These are phyloP conservation scores for Hypoxylon sp. DNA, from an alignment of 2,329 filamentous ascomycete species.

Conservation along the genomic window DNA sequence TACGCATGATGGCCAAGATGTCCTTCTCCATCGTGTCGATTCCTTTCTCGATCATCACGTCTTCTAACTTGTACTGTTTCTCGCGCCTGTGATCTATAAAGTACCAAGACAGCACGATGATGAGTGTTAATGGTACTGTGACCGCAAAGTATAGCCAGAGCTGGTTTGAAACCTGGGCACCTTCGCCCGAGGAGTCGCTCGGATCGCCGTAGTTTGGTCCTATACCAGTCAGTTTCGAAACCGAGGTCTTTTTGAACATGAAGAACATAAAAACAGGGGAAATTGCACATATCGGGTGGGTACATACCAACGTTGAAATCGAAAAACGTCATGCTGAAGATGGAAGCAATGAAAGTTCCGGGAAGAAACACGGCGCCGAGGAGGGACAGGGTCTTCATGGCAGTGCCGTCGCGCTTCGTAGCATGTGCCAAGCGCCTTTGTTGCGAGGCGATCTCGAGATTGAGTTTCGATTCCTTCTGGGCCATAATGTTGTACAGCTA, in stretches of 20 bases:
- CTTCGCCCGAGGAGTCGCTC: slow-evolving; percentile 41
- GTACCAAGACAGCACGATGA: slow-evolving; percentile 64
- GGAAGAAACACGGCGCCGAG: slow-evolving; percentile 70
- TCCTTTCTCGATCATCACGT: slow-evolving; percentile 60
- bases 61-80: slow-evolving; percentile 56
- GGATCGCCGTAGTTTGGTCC: slow-evolving; percentile 16
- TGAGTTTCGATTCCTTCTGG: slow-evolving; percentile 69
- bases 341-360: slow-evolving; percentile 67
- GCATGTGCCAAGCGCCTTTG: slow-evolving; percentile 66
- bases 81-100: slow-evolving; percentile 61
- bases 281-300: background rate
- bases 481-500: slow-evolving; percentile 72
- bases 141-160: slow-evolving; percentile 72
- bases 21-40: slow-evolving; percentile 65
- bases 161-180: slow-evolving; percentile 56
- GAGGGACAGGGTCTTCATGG: slow-evolving; percentile 71
- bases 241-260: background rate
- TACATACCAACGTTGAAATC: slow-evolving; percentile 61
- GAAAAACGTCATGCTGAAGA: slow-evolving; percentile 74
- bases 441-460: slow-evolving; percentile 68
- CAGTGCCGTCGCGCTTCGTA: slow-evolving; percentile 67
- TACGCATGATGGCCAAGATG: slow-evolving; percentile 63
- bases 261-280: background rate
- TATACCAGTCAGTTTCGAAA: slow-evolving; percentile 9
- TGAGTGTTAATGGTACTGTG: slow-evolving; percentile 63